Evolutionary conservation across 148 eudicot species (phyloP), one percentile per base, ranked within the genome.

Genomic region (Euryodendron excelsum): DNA sequence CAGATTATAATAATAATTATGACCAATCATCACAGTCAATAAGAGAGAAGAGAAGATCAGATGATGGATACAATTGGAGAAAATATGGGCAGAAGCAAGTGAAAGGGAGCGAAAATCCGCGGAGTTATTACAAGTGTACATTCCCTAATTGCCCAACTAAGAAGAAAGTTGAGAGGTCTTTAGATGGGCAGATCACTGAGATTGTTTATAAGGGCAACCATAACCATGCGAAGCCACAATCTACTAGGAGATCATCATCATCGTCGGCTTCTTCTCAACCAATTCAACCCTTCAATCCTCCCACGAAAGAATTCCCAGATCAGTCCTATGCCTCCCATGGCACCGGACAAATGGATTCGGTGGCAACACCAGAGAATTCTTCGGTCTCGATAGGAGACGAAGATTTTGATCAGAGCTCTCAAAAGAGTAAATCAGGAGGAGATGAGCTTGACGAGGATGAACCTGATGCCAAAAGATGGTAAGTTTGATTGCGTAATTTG

Each of bases 51-150:
- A 87, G 41, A 17, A 84, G 60, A 34, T 83, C 91, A 1, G 90
- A 90, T 0, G 94, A 92, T 68, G 94, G 94, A 50, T 90, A 86
- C 72, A 92, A 90, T 53, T 92, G 94, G 97, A 85, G 97, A 44
- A 92, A 90, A 81, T 92, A 92, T 73, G 97, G 97, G 50, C 94
- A 92, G 73, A 92, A 90, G 59, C 91, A 87, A 78, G 97, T 92
- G 25, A 92, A 90, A 74, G 96, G 91, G 71, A 91, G 96, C 78
- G 96, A 92, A 79, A 90, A 90, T 72, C 96, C 93, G 23, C 73
- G 96, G 52, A 92, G 96, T 77, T 92, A 92, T 75, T 92, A 88
- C 88, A 91, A 91, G 83, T 91, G 96, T 70, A 90, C 92, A 59
- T 84, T 72, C 79, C 92, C 88, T 0, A 82, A 77, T 73, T 92